Base-by-base conservation (phyloP, 23 red algal genomes). In the Gracilaria domingensis region DNA sequence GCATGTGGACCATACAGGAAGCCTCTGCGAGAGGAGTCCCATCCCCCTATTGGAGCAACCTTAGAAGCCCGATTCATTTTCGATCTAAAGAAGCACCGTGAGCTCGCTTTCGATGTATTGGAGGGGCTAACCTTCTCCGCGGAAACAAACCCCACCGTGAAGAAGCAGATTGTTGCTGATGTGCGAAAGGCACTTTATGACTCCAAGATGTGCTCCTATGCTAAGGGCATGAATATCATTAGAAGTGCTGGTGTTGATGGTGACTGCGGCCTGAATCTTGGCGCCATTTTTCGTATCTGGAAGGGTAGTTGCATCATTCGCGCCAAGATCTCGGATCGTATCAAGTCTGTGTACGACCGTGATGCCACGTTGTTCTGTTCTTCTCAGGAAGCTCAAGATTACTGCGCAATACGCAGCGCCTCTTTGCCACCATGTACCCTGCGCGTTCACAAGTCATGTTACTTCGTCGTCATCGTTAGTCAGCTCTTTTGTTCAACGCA, bases 241-340 rank as follows among this genome's bases (percentile, higher is more conserved):
- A 89, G 86, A 33, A 72, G 53, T 45, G 94, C 97, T n/a, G 91
- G 84, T 45, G 25, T 62, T 17, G 97, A 95, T 33, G 79, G 92
- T 53, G 79, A 89, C 34, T 98, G 97, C 93, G 75, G 86, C n/a
- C 91, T 98, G 14, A 77, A 95, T 57, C 91, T 95, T 39, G 93
- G 93, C 36, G 93, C 93, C 37, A 95, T 98, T 71, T 88, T 93
- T 28, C 66, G 93, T 42, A 98, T 98, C 83, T 98, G 97, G 97
- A 95, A 98, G 92, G 97, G 97, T 80, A 93, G 97, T 56, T 98
- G 97, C 90, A 98, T 98, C 54, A 98, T 98, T 88, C 90, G 97
- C 50, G 97, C 97, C 16, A 76, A 86, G 49, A 94, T 98, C 79
- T 66, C 96, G 65, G 97, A 95, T 47, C 89, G 97, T 35, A 98